Evolutionary conservation across 2,329 filamentous ascomycete species (phyloP).

Genomic region (Neonectria coccinea): DNA sequence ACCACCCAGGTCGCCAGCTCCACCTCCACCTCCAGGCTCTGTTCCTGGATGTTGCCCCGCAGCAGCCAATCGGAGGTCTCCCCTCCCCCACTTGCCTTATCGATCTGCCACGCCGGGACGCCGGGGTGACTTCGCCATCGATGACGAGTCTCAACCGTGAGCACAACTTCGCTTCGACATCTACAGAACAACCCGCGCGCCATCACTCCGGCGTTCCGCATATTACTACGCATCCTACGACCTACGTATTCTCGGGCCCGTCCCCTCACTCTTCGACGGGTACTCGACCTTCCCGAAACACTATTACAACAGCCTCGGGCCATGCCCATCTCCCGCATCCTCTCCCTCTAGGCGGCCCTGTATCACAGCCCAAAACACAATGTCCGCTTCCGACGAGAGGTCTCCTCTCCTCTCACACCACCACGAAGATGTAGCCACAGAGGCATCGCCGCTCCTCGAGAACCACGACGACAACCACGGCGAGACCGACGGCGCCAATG

Average conservation of each 20-base stretch:
- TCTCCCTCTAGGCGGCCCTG: constrained; percentile 39
- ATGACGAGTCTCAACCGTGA: constrained; percentile 49
- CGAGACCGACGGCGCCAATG: constrained; percentile 37
- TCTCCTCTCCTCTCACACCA: constrained; percentile 58
- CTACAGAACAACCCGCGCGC: constrained; percentile 23
- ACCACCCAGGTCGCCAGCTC: neutral
- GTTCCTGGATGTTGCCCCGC: constrained; percentile 39
- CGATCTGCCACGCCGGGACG: constrained; percentile 39
- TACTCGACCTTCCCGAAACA: neutral
- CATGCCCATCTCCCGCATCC: constrained; percentile 14
- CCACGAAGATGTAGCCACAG: constrained; percentile 49
- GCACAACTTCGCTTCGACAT: constrained; percentile 29
- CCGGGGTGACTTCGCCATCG: constrained; percentile 36
- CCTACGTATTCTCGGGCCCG: constrained; percentile 32
- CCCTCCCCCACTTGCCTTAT: constrained; percentile 38
- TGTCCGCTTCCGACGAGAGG: constrained; percentile 58
- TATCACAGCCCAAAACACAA: constrained; percentile 47
- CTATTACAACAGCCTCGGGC: constrained; percentile 5
- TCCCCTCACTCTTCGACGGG: neutral
- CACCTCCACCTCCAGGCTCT: neutral
- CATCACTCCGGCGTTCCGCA: neutral
- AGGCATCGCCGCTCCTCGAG: constrained; percentile 66
- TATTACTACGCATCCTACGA: constrained; percentile 1
- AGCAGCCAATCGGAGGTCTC: constrained; percentile 35
- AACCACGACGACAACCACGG: constrained; percentile 51